Percentiles rank a stretch among this genome's conserved stretches.
These are phyloP conservation scores for Fraxinus xanthoxyloides DNA, from an alignment of 305 asterid species.

Conservation along the genomic window DNA sequence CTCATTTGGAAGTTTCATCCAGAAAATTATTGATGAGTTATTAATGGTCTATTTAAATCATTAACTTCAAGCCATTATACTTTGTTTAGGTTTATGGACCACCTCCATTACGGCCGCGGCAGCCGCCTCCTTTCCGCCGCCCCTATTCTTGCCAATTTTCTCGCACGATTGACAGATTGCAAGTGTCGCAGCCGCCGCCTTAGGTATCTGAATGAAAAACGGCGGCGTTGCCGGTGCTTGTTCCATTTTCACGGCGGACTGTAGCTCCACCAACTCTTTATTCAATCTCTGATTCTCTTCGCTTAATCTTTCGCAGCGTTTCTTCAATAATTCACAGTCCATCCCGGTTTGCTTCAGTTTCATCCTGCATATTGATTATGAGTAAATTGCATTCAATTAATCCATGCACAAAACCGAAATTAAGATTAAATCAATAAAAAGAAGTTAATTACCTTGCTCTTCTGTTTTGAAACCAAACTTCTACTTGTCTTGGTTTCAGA, in stretches of 20 bases:
- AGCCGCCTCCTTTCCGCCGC: not conserved
- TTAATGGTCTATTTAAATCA: not conserved
- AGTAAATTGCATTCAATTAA: not conserved
- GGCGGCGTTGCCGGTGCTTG: slow-evolving; percentile 6
- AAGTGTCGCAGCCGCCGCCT: not conserved
- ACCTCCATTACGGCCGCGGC: slow-evolving; percentile 14
- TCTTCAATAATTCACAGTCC: slow-evolving; percentile 41
- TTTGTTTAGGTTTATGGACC: slow-evolving; percentile 19
- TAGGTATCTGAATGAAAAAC: slow-evolving; percentile 10
- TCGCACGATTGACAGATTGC: slow-evolving; percentile 21
- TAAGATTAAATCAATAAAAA: not conserved
- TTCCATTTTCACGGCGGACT: slow-evolving; percentile 12
- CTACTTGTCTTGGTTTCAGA: slow-evolving; percentile 40
- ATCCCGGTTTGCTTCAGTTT: slow-evolving; percentile 51
- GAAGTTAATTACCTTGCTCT: slow-evolving; percentile 29
- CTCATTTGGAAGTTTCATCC: not conserved
- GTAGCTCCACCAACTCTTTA: slow-evolving; percentile 35
- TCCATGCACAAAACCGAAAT: not conserved
- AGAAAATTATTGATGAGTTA: not conserved
- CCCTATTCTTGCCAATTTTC: not conserved
- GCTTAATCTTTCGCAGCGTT: slow-evolving; percentile 30
- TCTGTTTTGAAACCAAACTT: slow-evolving; percentile 46
- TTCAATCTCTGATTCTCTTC: slow-evolving; percentile 41
- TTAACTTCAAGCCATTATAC: slow-evolving; percentile 11
- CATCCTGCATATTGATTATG: slow-evolving; percentile 29